Base-by-base conservation (phyloP, 345 rosid genomes). In the Eucalyptus pauciflora region DNA sequence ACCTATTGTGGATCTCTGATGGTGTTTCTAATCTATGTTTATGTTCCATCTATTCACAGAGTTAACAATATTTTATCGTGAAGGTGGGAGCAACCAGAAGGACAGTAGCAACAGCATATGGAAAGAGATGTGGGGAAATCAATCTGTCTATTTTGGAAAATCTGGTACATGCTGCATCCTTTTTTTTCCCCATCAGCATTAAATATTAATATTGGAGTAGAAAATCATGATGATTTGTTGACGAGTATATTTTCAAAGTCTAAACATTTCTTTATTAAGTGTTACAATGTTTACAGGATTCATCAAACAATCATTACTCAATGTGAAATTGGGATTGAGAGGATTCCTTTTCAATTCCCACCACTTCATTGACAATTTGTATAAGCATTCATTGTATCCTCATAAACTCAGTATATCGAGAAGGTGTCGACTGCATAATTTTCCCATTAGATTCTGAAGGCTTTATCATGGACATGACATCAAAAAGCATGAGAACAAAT, bases 51-150 rank as follows among this genome's bases (percentile, higher is more conserved):
- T 87, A 85, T 88, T 64, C 20, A 31, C n/a, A 46, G 58, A 85
- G 87, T 83, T 56, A 89, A 50, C 69, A 89, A n/a, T 85, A 33
- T 87, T 92, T 89, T 91, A 89, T 24, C 92, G 89, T 95, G 90
- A 92, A 98, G 99, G 91, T 98, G 87, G 96, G 98, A 93, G 92
- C 89, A 89, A 98, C 99, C 33, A 95, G 99, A 94, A 96, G 92
- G 94, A 89, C 88, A 87, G 96, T 96, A 83, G 98, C 98, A 69
- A 93, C 90, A 88, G 94, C 97, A 81, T 94, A 93, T 91, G 98
- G 99, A 88, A 96, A 93, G 95, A 95, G 97, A 92, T 93, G 98
- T 86, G 97, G 95, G 87, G 96, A 94, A 92, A 92, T 92, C 90
- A 96, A 96, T 95, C 93, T 98, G 89, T 93, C 97, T 48, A 89